A percentile compares a stretch with the other conserved stretches of the same genome.
phyloP scores from a whole-genome alignment of 2,329 filamentous ascomycete species.

The Scytalidium sp. region DNA sequence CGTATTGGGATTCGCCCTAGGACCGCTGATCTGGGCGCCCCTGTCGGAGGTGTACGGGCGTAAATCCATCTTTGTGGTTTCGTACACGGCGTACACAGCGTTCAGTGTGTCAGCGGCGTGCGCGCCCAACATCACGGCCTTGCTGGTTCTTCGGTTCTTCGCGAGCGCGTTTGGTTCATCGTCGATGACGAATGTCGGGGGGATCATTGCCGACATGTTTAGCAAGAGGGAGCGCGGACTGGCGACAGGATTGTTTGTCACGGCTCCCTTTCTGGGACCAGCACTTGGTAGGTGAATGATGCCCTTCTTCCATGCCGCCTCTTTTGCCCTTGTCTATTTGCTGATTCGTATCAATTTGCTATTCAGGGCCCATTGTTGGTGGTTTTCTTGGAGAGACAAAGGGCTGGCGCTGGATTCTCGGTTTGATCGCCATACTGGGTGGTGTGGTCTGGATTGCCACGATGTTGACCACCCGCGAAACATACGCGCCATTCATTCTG shows the following conservation, averaged over 20 bases:
- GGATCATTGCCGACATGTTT: slow-evolving; percentile 61
- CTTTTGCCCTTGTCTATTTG: slow-evolving; percentile 63
- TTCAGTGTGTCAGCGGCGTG: slow-evolving; percentile 59
- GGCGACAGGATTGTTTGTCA: slow-evolving; percentile 60
- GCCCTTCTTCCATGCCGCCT: slow-evolving; percentile 32
- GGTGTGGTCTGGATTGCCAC: slow-evolving; percentile 60
- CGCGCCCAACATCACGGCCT: slow-evolving; percentile 50
- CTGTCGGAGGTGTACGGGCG: slow-evolving; percentile 53
- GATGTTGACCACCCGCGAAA: slow-evolving; percentile 51
- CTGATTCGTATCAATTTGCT: slow-evolving; percentile 43
- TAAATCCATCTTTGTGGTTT: slow-evolving; percentile 35
- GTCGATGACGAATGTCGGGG: slow-evolving; percentile 58
- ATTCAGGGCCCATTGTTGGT: slow-evolving; percentile 62
- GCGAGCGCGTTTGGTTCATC: slow-evolving; percentile 59
- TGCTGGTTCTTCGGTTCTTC: slow-evolving; percentile 65
- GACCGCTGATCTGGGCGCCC: slow-evolving; percentile 22
- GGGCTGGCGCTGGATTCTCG: slow-evolving; percentile 74
- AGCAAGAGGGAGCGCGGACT: slow-evolving; percentile 45
- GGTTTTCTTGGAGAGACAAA: slow-evolving; percentile 57
- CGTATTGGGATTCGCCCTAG: slow-evolving; percentile 23
- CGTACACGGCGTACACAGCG: slow-evolving; percentile 45
- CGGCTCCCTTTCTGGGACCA: slow-evolving; percentile 66
- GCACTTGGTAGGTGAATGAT: slow-evolving; percentile 41
- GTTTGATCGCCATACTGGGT: slow-evolving; percentile 64
- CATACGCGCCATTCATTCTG: slow-evolving; percentile 64